A percentile compares a stretch with the other conserved stretches of the same genome.
These are phyloP conservation scores for Aspergillus puulaauensis DNA, from an alignment of 2,329 filamentous ascomycete genomes.

Conservation along the genomic window DNA sequence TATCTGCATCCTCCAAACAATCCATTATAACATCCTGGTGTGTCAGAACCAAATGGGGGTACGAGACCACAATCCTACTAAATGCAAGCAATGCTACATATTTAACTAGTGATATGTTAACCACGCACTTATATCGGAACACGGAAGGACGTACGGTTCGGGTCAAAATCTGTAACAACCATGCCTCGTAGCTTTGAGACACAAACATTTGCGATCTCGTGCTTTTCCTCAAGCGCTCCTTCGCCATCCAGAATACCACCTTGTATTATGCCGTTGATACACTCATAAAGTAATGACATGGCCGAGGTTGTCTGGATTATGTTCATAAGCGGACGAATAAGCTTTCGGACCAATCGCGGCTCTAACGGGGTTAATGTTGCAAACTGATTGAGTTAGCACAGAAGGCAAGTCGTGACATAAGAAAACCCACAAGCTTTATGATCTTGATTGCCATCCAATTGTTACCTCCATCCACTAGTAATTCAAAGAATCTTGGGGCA, in stretches of 20 bases:
- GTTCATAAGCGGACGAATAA: slow-evolving; percentile 84
- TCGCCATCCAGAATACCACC: slow-evolving; percentile 86
- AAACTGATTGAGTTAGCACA: slow-evolving; percentile 61
- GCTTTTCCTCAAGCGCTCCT: slow-evolving; percentile 75
- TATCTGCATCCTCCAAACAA: slow-evolving; percentile 92
- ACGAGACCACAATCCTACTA: slow-evolving; percentile 87
- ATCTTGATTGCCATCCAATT: slow-evolving; percentile 99
- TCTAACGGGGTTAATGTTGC: slow-evolving; percentile 91
- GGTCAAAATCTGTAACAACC: slow-evolving; percentile 89
- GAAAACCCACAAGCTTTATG: slow-evolving; percentile 76
- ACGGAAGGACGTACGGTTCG: slow-evolving; percentile 68
- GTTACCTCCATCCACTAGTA: slow-evolving; percentile 87
- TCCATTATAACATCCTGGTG: slow-evolving; percentile 96
- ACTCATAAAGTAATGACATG: slow-evolving; percentile 98
- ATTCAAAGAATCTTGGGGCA: slow-evolving; percentile 85
- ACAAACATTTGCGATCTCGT: slow-evolving; percentile 89
- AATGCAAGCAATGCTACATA: slow-evolving; percentile 95
- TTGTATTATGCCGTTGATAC: slow-evolving; percentile 97
- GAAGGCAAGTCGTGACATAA: not conserved
- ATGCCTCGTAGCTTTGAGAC: slow-evolving; percentile 91
- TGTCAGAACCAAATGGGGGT: slow-evolving; percentile 82
- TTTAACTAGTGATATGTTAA: slow-evolving; percentile 64
- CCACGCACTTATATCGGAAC: not conserved
- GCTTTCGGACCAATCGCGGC: slow-evolving; percentile 84
- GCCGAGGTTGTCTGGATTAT: slow-evolving; percentile 93